Evolutionary conservation across 208 protist genomes (phyloP), one percentile per base, ranked within the genome.

Genomic region (Acanthamoeba polyphaga): DNA sequence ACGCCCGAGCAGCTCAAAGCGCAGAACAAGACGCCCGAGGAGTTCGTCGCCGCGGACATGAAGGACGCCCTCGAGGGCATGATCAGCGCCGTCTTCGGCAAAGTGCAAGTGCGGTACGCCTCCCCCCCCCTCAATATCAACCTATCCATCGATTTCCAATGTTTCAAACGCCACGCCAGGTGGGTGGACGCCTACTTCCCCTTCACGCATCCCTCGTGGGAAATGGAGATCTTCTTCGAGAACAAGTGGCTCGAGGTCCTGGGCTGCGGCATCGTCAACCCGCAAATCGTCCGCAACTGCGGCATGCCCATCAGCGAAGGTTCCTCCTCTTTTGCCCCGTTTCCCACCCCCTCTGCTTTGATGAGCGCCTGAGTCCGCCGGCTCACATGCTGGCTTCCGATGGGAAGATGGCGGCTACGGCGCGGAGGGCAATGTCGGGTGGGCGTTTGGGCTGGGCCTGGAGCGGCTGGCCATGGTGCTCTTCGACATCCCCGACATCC

Each of bases 181-280:
- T 98, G 98, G 97, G 95, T 97, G 38, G 98, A 98, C 62, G 98
- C 97, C 5, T 98, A 98, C 95, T 99, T 99, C 84, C 98, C 98
- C 7, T 99, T 99, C 94, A 99, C 98, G 17, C 93, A 98, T 15
- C 98, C 98, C 15, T 98, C 96, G 1, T 97, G 95, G 55, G 98
- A 99, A 88, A 90, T 99, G 70, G 98, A 99, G 84, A 98, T 99
- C 49, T 97, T 96, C 43, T 99, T 98, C 95, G 64, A 98, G 38
- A 97, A 87, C 84, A 76, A 98, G 70, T 99, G 98, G 98, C 87
- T 99, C 53, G 97, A 98, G 87, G 97, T 98, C 32, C 96, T 98
- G 29, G 98, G 98, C 10, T 98, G 97, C 93, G 98, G 98, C 5
- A 95, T 98, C n/a, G 96, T 98, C 51, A 94, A 97, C 12, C 96